Percentiles rank a stretch among this genome's conserved stretches.
Conservation (phyloP, 768 basidiomycete genomes). For the Suillus subalutaceus region DNA sequence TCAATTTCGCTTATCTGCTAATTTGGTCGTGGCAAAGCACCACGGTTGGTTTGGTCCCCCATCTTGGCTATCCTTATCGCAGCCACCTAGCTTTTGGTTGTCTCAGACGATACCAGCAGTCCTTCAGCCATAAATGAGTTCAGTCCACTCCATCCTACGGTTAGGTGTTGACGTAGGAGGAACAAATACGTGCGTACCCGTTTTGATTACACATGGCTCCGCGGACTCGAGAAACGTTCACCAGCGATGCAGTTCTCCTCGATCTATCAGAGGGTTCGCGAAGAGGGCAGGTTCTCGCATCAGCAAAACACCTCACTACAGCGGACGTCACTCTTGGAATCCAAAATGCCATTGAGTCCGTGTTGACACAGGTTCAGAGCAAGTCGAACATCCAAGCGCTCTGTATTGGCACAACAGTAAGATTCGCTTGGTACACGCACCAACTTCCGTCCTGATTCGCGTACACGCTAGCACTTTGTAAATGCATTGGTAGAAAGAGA, state of each 20-base stretch:
- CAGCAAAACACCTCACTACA: conserved; percentile 56
- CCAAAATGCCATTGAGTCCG: conserved; percentile 48
- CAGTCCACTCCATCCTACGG: conserved; percentile 17
- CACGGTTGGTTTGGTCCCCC: background rate
- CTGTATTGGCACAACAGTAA: conserved; percentile 64
- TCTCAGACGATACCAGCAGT: background rate
- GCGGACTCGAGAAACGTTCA: background rate
- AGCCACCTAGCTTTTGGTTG: background rate
- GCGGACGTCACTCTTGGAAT: conserved; percentile 62
- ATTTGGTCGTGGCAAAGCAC: background rate
- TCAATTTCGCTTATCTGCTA: background rate
- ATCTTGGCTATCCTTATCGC: conserved; percentile 5
- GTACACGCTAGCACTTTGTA: conserved; percentile 46
- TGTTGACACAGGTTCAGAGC: conserved; percentile 42
- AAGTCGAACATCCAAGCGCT: conserved; percentile 48
- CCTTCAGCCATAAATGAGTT: background rate
- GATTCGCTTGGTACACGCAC: conserved; percentile 9
- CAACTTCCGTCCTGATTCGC: conserved; percentile 16
- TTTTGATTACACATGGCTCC: background rate
- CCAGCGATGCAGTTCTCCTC: conserved; percentile 37
- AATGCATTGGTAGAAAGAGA: conserved; percentile 66
- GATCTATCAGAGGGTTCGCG: conserved; percentile 15
- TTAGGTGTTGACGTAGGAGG: conserved; percentile 39
- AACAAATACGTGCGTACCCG: conserved; percentile 33
- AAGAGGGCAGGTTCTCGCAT: conserved; percentile 27